Base-by-base conservation (phyloP, 108 stramenopile species). In the Skeletonema menzelii region DNA sequence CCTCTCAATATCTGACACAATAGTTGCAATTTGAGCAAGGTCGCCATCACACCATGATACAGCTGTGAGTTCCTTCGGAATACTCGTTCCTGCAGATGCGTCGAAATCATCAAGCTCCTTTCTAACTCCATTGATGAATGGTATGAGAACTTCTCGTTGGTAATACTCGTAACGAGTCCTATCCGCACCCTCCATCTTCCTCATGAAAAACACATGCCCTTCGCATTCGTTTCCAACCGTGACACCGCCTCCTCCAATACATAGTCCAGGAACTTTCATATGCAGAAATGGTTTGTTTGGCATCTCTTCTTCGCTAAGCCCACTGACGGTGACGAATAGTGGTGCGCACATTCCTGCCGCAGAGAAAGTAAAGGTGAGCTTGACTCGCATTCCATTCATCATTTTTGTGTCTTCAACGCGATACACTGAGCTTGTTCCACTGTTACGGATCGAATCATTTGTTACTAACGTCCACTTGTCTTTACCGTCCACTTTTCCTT, bases 301-400 rank as follows among this genome's bases (percentile, higher is more conserved):
- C 63, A 73, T 53, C 62, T 64, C 72, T n/a, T 53, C 19, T 5
- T 73, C 72, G 11, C 49, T 37, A 0, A 73, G 30, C 0, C 72
- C 72, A 6, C 47, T 30, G 0, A 65, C 49, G 4, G 72, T 64
- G 8, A 56, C 8, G 31, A 55, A 56, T 35, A 73, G 62, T 11
- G 72, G 72, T 53, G 63, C 49, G 13, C 53, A 56, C 24, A 28
- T 27, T 2, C 59, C 59, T 3, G 22, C 30, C 0, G 38, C 70
- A 49, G 42, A 60, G 60, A 71, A 47, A 2, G 46, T 61, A 8
- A 46, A 61, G 3, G 70, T 71, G 3, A 40, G 5, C 31, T 71
- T 71, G 4, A 71, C 47, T 4, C 70, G 37, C 27, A 71, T 28
- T 32, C 70, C 70, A 62, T 63, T 71, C 70, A 71, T 71, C 8